phyloP scores from a whole-genome alignment of 2,329 filamentous ascomycete genomes.

The Neopestalotiopsis sp. region DNA sequence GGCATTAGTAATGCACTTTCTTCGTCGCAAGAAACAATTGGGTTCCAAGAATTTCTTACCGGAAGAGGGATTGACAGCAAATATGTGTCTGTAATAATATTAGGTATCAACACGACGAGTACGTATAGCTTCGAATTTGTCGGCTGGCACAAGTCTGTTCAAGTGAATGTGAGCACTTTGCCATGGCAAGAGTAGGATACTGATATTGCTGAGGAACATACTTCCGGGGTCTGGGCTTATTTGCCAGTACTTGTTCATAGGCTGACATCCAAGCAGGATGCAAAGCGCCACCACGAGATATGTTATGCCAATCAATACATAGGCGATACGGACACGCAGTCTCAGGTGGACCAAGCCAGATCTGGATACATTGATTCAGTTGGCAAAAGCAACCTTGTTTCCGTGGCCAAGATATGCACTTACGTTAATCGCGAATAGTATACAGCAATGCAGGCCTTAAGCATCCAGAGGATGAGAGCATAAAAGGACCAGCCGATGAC shows the following conservation, averaged over 20 bases:
- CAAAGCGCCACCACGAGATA: slow-evolving; percentile 22
- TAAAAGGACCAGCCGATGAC: slow-evolving; percentile 21
- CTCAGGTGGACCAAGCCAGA: slow-evolving; percentile 16
- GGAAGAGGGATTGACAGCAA: slow-evolving; percentile 23
- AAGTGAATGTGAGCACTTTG: not conserved
- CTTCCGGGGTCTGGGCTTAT: slow-evolving; percentile 25
- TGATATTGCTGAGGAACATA: slow-evolving; percentile 21
- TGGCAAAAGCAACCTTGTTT: not conserved
- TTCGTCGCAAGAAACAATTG: not conserved
- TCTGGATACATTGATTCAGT: slow-evolving; percentile 6
- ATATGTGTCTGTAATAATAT: slow-evolving; percentile 23
- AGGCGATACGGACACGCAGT: slow-evolving; percentile 18
- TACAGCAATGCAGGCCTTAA: slow-evolving; percentile 22
- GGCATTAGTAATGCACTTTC: not conserved
- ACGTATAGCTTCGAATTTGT: slow-evolving; percentile 21
- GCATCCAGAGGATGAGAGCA: slow-evolving; percentile 22
- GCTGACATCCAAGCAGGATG: slow-evolving; percentile 20
- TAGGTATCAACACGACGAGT: slow-evolving; percentile 15
- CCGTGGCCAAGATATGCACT: not conserved
- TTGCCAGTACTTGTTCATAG: slow-evolving; percentile 25
- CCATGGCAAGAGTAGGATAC: slow-evolving; percentile 18
- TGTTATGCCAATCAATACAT: slow-evolving; percentile 17
- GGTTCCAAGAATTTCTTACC: not conserved
- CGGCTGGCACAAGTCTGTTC: slow-evolving; percentile 22
- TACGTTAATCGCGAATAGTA: slow-evolving; percentile 24